phyloP scores from a whole-genome alignment of 768 basidiomycete genomes.

The Leccinum olivaceopallidum region DNA sequence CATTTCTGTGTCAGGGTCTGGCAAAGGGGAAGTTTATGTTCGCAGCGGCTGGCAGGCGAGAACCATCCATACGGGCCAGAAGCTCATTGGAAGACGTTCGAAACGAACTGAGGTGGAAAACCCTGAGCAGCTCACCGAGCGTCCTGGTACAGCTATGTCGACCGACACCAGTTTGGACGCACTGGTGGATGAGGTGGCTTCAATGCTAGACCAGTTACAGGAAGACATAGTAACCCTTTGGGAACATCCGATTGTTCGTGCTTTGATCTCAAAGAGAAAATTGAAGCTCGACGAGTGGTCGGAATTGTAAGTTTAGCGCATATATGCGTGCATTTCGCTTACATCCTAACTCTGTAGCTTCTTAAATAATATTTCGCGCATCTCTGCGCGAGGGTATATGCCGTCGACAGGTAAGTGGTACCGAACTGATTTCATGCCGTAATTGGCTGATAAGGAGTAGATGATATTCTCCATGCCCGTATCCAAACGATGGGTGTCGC shows the following conservation, averaged over 20 bases:
- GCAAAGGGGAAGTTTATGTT: conserved; percentile 73
- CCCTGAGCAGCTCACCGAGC: conserved; percentile 31
- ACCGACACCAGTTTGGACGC: conserved; percentile 45
- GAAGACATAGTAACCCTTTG: conserved; percentile 74
- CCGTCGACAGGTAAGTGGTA: conserved; percentile 65
- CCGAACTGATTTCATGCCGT: conserved; percentile 25
- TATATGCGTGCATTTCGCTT: conserved; percentile 23
- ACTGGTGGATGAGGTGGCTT: conserved; percentile 60
- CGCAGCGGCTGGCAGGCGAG: conserved; percentile 82
- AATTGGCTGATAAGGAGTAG: conserved; percentile 40
- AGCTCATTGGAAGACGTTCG: conserved; percentile 30
- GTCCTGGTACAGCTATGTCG: conserved; percentile 29
- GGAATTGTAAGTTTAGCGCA: conserved; percentile 66
- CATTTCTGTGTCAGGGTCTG: conserved; percentile 70
- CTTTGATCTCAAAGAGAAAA: conserved; percentile 64
- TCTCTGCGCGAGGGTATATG: conserved; percentile 67
- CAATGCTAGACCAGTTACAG: conserved; percentile 55
- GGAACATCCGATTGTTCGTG: conserved; percentile 69
- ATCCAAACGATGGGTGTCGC: conserved; percentile 90
- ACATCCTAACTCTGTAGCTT: conserved; percentile 49
- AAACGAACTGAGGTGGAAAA: conserved; percentile 27
- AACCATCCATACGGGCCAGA: conserved; percentile 53
- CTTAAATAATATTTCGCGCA: conserved; percentile 68
- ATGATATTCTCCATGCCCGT: conserved; percentile 87
- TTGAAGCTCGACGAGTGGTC: conserved; percentile 85